Percentiles rank a stretch among this genome's conserved stretches.
These are phyloP conservation scores for Cyclanthera cordifolia DNA, from an alignment of 306 rosid genomes.

Conservation along the genomic window DNA sequence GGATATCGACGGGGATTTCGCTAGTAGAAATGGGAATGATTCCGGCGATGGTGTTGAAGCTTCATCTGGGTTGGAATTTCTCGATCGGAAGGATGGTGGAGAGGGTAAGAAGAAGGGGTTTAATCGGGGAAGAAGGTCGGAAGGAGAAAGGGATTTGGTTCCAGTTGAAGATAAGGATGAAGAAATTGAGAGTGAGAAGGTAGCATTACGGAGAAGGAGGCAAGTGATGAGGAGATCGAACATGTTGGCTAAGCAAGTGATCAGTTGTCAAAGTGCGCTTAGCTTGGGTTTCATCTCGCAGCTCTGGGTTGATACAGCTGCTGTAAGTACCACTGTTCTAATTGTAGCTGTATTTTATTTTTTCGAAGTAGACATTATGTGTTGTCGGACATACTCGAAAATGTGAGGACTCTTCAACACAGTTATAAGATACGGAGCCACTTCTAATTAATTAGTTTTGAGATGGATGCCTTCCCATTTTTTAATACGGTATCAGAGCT, in stretches of 20 bases:
- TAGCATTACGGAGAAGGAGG: conserved; percentile 38
- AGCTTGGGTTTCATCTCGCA: conserved; percentile 80
- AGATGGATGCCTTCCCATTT: too few relatives aligned
- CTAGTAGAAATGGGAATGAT: conserved; percentile 2
- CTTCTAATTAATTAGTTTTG: too few relatives aligned
- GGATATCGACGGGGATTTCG: not conserved
- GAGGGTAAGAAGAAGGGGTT: conserved; percentile 13
- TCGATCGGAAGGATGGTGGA: conserved; percentile 14
- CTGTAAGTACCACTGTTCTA: conserved; percentile 37
- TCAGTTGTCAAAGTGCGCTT: conserved; percentile 59
- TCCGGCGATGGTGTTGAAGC: conserved; percentile 13
- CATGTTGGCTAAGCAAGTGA: conserved; percentile 81
- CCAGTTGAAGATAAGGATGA: conserved; percentile 21
- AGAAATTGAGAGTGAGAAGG: conserved; percentile 26
- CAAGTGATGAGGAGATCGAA: conserved; percentile 58
- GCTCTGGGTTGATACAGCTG: conserved; percentile 78
- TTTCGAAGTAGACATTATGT: not conserved
- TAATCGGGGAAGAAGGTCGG: conserved; percentile 12
- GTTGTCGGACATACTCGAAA: too few relatives aligned
- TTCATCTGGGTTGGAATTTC: conserved; percentile 17
- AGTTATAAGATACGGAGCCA: too few relatives aligned
- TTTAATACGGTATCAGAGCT: too few relatives aligned
- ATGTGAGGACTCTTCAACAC: too few relatives aligned
- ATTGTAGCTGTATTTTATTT: not conserved
- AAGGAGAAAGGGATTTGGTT: conserved; percentile 27